phyloP scores from a whole-genome alignment of 2,329 filamentous ascomycete species.

The Gremmenia infestans region DNA sequence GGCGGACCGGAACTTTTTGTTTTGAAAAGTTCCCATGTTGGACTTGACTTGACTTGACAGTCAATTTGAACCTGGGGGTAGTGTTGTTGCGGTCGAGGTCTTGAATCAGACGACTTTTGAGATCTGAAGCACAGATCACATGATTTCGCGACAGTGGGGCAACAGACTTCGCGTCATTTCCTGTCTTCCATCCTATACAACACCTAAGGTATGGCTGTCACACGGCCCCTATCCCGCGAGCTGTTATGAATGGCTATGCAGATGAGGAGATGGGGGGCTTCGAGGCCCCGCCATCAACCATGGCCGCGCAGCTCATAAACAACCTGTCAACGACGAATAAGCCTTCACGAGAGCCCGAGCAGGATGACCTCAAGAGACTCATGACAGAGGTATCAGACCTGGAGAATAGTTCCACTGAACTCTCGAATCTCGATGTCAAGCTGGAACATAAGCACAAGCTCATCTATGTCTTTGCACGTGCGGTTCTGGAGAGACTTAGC shows the following conservation, averaged over 20 bases:
- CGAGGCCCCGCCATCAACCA: constrained; percentile 64
- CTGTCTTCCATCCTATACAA: constrained; percentile 1
- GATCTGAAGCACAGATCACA: constrained; percentile 9
- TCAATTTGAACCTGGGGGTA: neutral
- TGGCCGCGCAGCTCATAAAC: constrained; percentile 82
- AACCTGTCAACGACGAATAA: constrained; percentile 65
- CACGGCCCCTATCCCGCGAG: constrained; percentile 18
- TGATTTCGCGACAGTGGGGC: constrained; percentile 13
- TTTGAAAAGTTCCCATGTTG: constrained; percentile 58
- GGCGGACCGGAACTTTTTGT: constrained; percentile 65
- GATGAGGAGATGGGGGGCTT: constrained; percentile 15
- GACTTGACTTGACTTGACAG: constrained; percentile 2
- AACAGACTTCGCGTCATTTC: constrained; percentile 5
- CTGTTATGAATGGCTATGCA: constrained; percentile 8
- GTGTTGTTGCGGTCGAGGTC: neutral
- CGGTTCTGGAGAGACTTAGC: constrained; percentile 66
- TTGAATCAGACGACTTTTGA: neutral
- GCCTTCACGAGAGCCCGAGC: constrained; percentile 59
- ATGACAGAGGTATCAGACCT: constrained; percentile 54
- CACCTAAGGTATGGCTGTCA: constrained; percentile 15
- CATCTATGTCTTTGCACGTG: constrained; percentile 76
- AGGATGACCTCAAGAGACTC: constrained; percentile 70
- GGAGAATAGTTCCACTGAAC: constrained; percentile 48
- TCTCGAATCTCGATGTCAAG: constrained; percentile 54
- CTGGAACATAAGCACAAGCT: constrained; percentile 77